A percentile compares a stretch with the other conserved stretches of the same genome.
These are phyloP conservation scores for Chaetomium sp. DNA, from an alignment of 2,329 filamentous ascomycete genomes.

Conservation along the genomic window DNA sequence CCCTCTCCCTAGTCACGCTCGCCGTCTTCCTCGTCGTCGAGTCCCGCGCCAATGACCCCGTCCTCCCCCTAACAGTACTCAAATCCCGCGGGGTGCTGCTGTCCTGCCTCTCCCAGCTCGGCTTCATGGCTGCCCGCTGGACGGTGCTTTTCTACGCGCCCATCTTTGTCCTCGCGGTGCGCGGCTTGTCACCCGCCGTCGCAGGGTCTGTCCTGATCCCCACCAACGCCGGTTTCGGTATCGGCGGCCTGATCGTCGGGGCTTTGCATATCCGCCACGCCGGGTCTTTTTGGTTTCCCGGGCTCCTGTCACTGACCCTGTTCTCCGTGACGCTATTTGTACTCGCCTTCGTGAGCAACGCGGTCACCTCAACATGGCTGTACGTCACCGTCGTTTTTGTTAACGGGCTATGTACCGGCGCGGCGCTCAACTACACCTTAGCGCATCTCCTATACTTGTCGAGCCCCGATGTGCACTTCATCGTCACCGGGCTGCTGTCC, in stretches of 20 bases:
- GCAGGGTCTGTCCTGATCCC: slow-evolving; percentile 78
- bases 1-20: slow-evolving; percentile 57
- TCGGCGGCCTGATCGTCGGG: slow-evolving; percentile 73
- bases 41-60: slow-evolving; percentile 65
- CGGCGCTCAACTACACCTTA: slow-evolving; percentile 76
- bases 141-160: slow-evolving; percentile 78
- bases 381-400: slow-evolving; percentile 65
- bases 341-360: slow-evolving; percentile 57
- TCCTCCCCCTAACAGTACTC: slow-evolving; percentile 73
- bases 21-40: slow-evolving; percentile 65
- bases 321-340: slow-evolving; percentile 56
- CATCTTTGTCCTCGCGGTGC: slow-evolving; percentile 76
- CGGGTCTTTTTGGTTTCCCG: slow-evolving; percentile 72
- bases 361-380: slow-evolving; percentile 50
- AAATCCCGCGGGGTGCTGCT: slow-evolving; percentile 70
- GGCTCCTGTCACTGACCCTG: slow-evolving; percentile 59
- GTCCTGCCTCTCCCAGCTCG: slow-evolving; percentile 72
- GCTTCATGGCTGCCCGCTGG: slow-evolving; percentile 82
- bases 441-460: slow-evolving; percentile 78
- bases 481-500: slow-evolving; percentile 72
- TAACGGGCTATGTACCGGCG: slow-evolving; percentile 74
- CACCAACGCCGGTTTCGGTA: slow-evolving; percentile 77
- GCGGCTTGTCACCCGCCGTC: slow-evolving; percentile 66
- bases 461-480: slow-evolving; percentile 66
- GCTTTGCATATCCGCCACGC: slow-evolving; percentile 72